Evolutionary conservation across 2,329 filamentous ascomycete genomes (phyloP).

Genomic region (Rugonectria rugulosa): DNA sequence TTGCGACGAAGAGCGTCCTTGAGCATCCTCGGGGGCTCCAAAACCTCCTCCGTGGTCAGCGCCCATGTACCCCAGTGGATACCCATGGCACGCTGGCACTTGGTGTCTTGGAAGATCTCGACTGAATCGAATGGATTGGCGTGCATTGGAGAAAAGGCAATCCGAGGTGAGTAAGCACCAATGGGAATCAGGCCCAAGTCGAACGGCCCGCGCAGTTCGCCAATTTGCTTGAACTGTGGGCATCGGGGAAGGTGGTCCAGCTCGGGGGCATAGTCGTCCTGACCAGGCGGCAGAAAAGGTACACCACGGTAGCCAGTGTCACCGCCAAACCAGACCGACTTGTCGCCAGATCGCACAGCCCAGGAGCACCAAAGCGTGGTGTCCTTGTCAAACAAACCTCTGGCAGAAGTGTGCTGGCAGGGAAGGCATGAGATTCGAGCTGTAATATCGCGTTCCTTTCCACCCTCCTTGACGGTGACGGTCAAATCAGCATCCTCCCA

Average conservation of each 20-base stretch:
- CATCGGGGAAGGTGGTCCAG: constrained; percentile 74
- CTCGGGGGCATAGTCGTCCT: constrained; percentile 75
- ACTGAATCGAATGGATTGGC: constrained; percentile 87
- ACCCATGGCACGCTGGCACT: constrained; percentile 78
- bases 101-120: constrained; percentile 87
- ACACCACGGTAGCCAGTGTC: constrained; percentile 92
- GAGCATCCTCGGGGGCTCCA: constrained; percentile 80
- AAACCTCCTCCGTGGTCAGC: constrained; percentile 81
- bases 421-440: constrained; percentile 82
- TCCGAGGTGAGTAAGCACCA: constrained; percentile 81
- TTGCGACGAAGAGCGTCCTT: constrained; percentile 74
- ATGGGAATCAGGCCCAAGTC: constrained; percentile 94
- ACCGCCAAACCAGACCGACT: constrained; percentile 86
- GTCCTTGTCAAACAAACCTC: constrained; percentile 73
- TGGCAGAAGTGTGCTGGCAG: constrained; percentile 81
- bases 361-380: constrained; percentile 89
- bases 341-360: constrained; percentile 76
- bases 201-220: constrained; percentile 80
- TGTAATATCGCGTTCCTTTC: constrained; percentile 57
- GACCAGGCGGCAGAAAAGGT: constrained; percentile 64
- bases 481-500: constrained; percentile 85
- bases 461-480: constrained; percentile 51
- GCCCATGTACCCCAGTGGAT: constrained; percentile 97
- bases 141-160: constrained; percentile 81
- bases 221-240: constrained; percentile 87